Evolutionary conservation across 306 rosid species (phyloP), one percentile per base, ranked within the genome.

Genomic region (Glycine tomentella): DNA sequence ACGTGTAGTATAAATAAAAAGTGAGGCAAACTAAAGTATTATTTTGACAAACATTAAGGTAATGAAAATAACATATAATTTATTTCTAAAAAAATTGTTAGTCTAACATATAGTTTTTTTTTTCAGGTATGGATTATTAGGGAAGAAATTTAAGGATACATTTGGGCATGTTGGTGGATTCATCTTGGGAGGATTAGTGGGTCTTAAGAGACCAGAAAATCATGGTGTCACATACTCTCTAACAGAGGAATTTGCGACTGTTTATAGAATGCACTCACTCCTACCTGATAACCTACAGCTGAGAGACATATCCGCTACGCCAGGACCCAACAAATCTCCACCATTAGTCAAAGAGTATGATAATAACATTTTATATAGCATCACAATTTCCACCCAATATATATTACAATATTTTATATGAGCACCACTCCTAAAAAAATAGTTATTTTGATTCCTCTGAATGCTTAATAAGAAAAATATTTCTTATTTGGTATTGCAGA

Each of bases 101-200:
- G 12, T 57, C 13, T 17, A 57, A 59, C 7, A 59, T 59, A 10
- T 9, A 59, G 4, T 61, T 34, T 0, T 12, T 11, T 17, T 2
- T 6, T 7, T 76, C 76, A 90, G 94, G 94, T 90, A 90, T 66
- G 94, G 94, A 15, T 57, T 88, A 51, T 36, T 90, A 83, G 94
- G 94, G 14, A 90, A 90, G 90, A 85, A 87, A 72, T 90, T 90
- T 74, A 88, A 90, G 83, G 94, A 90, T 81, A 81, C 86, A 0
- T 90, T 88, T 83, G 94, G 94, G 13, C 94, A 86, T 34, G 86
- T 90, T 62, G 94, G 94, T 62, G 84, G 84, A 40, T 9, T 82
- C 4, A 5, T 9, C 2, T 66, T 90, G 40, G 82, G 90, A 73
- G 94, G 94, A 44, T 13, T 85, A 2, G 92, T 85, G 61, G 94